These are phyloP conservation scores for Pinus taeda DNA, from an alignment of 75 land plant genomes.

Conservation along the genomic window DNA sequence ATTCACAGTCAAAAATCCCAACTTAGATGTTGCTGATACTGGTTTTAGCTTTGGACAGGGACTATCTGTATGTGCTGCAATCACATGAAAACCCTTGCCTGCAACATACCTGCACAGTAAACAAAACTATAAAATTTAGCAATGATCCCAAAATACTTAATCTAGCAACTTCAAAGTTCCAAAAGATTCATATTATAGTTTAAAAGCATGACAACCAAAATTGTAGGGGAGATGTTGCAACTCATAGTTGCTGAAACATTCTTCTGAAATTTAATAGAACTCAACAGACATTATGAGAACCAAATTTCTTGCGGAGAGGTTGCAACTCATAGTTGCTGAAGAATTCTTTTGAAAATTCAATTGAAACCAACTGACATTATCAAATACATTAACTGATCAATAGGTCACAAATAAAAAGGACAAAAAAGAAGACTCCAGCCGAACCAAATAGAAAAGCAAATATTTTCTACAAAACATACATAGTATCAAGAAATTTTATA, in stretches of 20 bases:
- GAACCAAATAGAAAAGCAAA: no score
- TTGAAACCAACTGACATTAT: no score
- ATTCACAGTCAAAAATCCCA: constrained; percentile 74
- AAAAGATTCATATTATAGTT: neutral
- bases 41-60: constrained; percentile 98
- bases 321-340: neutral
- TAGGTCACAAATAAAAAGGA: no score
- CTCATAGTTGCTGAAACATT: neutral
- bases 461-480: no score
- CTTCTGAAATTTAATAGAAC: no score
- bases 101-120: constrained; percentile 60
- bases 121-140: neutral
- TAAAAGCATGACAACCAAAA: neutral
- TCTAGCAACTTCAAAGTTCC: neutral
- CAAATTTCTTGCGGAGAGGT: neutral
- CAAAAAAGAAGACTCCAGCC: no score
- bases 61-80: constrained; percentile 98
- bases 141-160: neutral
- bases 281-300: neutral
- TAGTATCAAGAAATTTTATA: no score
- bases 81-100: constrained; percentile 87
- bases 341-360: no score
- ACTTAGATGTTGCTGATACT: constrained; percentile 66
- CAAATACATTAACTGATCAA: no score
- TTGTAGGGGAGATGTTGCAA: neutral